Conservation (phyloP, 1,139 yeast species). For the Geotrichum reessii region DNA sequence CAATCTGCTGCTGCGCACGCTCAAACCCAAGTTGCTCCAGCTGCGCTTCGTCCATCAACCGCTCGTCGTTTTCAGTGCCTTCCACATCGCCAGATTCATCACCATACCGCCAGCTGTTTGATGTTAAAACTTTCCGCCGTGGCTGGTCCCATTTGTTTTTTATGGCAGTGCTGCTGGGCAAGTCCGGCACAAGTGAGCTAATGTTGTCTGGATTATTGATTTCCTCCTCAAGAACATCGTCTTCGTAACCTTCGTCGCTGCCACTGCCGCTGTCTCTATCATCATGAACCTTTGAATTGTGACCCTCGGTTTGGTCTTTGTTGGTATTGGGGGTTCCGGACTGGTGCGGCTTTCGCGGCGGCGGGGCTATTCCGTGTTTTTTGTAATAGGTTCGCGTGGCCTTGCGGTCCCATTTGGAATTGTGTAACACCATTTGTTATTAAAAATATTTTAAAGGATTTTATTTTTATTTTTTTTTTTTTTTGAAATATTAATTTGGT, state of each 20-base stretch:
- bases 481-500: no score
- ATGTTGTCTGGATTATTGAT: slow-evolving; percentile 4
- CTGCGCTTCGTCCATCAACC: background rate
- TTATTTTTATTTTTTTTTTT: no score
- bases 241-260: background rate
- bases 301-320: no score
- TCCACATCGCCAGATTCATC: slow-evolving; percentile 11
- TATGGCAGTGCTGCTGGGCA: slow-evolving; percentile 3
- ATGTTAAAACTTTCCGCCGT: slow-evolving; percentile 8
- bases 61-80: slow-evolving; percentile 9
- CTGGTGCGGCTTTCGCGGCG: slow-evolving; percentile 4
- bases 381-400: slow-evolving; percentile 18
- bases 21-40: slow-evolving; percentile 3
- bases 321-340: background rate
- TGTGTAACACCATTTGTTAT: slow-evolving; percentile 17
- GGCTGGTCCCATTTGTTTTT: background rate
- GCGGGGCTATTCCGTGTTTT: slow-evolving; percentile 17
- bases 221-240: background rate
- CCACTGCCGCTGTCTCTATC: background rate
- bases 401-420: slow-evolving; percentile 20
- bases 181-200: slow-evolving; percentile 5
- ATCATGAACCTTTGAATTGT: background rate
- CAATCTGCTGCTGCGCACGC: slow-evolving; percentile 8
- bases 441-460: no score
- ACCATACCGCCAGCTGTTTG: slow-evolving; percentile 17